A percentile compares a stretch with the other conserved stretches of the same genome.
These are phyloP conservation scores for Sclerotinia sclerotiorum DNA, from an alignment of 2,329 filamentous ascomycete species.

Conservation along the genomic window DNA sequence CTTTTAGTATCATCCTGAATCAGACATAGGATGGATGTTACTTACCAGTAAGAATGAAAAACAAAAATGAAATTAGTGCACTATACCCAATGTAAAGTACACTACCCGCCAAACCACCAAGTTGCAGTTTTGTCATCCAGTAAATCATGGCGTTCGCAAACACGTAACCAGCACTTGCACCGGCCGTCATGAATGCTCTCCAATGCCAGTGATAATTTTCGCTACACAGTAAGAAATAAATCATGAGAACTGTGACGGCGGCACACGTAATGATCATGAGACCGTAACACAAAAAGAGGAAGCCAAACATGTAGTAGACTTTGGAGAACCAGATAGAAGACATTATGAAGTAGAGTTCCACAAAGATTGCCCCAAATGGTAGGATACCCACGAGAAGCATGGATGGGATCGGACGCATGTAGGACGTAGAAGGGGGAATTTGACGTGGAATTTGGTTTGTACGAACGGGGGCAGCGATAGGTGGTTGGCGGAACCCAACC, in stretches of 20 bases:
- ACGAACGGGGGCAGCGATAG: slow-evolving; percentile 77
- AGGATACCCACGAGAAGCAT: slow-evolving; percentile 90
- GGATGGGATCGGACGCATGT: slow-evolving; percentile 82
- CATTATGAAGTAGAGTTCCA: slow-evolving; percentile 99
- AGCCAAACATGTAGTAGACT: slow-evolving; percentile 99
- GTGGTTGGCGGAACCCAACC: slow-evolving; percentile 78
- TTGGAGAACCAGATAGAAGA: slow-evolving; percentile 98
- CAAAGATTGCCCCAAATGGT: slow-evolving; percentile 95
- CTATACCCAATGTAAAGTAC: slow-evolving; percentile 95
- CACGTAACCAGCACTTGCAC: slow-evolving; percentile 87
- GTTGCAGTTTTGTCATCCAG: slow-evolving; percentile 82
- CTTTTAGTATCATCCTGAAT: slow-evolving; percentile 28
- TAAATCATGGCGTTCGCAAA: slow-evolving; percentile 90
- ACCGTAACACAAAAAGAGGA: slow-evolving; percentile 95
- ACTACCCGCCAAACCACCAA: slow-evolving; percentile 80
- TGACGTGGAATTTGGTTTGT: slow-evolving; percentile 98
- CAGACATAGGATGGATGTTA: slow-evolving; percentile 28
- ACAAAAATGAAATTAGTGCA: slow-evolving; percentile 80
- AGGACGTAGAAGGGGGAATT: slow-evolving; percentile 80
- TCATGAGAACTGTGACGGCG: slow-evolving; percentile 86
- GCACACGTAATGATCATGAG: slow-evolving; percentile 96
- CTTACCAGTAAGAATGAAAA: slow-evolving; percentile 92
- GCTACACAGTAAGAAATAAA: slow-evolving; percentile 92
- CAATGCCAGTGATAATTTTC: slow-evolving; percentile 99
- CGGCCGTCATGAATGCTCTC: slow-evolving; percentile 88